Percentiles rank a stretch among this genome's conserved stretches.
Conservation (phyloP, 768 basidiomycete species). For the Scleroderma citrinum region DNA sequence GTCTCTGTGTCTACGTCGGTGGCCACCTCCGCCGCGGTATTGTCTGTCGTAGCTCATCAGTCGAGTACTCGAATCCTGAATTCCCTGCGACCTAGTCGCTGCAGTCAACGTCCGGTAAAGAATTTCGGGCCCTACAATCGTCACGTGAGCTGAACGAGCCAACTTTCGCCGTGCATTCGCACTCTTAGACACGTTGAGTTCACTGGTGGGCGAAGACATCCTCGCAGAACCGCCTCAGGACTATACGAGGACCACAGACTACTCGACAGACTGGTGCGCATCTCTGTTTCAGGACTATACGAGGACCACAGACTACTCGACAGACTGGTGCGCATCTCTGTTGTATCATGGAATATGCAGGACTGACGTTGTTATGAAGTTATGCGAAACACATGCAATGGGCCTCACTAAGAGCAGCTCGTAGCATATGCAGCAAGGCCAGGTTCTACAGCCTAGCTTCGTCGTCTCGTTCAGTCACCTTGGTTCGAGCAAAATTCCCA, state of each 20-base stretch:
- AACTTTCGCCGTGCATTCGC: too few relatives aligned
- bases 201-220: too few relatives aligned
- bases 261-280: constrained; percentile 21
- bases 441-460: neutral
- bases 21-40: constrained; percentile 39
- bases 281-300: neutral
- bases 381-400: constrained; percentile 72
- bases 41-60: constrained; percentile 56
- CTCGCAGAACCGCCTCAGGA: neutral
- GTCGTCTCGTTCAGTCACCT: neutral
- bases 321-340: constrained; percentile 17
- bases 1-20: constrained; percentile 38
- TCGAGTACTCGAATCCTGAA: constrained; percentile 4
- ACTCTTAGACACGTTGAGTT: too few relatives aligned
- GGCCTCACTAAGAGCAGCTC: constrained; percentile 51
- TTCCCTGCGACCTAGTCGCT: constrained; percentile 2
- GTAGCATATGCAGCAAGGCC: constrained; percentile 28
- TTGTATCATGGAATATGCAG: neutral
- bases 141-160: constrained; percentile 23
- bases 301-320: constrained; percentile 4
- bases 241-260: neutral
- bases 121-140: neutral
- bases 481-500: neutral
- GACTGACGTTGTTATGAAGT: constrained; percentile 24
- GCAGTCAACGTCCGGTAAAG: constrained; percentile 1